Evolutionary conservation across 192 early-diverging fungal genomes (phyloP), one percentile per base, ranked within the genome.

Genomic region (Podila horticola): DNA sequence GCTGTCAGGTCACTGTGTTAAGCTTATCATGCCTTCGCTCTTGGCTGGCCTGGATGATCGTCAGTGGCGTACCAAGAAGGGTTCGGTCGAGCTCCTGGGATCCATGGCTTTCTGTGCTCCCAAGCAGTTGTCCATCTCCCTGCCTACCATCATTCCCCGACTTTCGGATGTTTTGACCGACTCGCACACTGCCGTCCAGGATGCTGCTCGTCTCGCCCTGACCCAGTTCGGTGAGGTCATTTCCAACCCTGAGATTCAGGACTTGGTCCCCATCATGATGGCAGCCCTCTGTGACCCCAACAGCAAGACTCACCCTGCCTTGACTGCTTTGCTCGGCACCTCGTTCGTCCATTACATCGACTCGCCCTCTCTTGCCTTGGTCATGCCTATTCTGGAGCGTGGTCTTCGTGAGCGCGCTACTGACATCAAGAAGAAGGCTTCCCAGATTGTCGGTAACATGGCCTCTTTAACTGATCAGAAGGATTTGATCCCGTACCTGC

Each of bases 361-460:
- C 81, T 93, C 97, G 15, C 96, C 98, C 30, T 96, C 94, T 13
- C 82, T 99, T 62, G 98, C 97, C 17, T 87, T 99, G 62, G 91
- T 99, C 28, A 94, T 99, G 64, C 98, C 98, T 5, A 96, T 99
- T 55, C 74, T 99, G 45, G 91, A 95, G 77, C 92, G 97, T 66
- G 98, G 97, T 66, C 86, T 99, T 86, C 89, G 90, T 31, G 95
- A 95, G 62, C 92, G 98, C 64, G 86, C 87, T 28, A 96, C 97
- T 10, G 91, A 96, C 45, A 93, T 93, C 67, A 98, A 99, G 89
- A 98, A 95, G 76, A 93, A 92, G 61, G 94, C 97, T 20, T 95
- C 98, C 15, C 97, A 99, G 87, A 98, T 99, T 79, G 95, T 99
- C 79, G 98, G 98, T 30, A 97, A 96, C 67, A 99, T 99, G 98